A percentile compares a stretch with the other conserved stretches of the same genome.
Evolutionary conservation across 192 early-diverging fungal species (phyloP).

Genomic region (Pecoramyces ruminantium): DNA sequence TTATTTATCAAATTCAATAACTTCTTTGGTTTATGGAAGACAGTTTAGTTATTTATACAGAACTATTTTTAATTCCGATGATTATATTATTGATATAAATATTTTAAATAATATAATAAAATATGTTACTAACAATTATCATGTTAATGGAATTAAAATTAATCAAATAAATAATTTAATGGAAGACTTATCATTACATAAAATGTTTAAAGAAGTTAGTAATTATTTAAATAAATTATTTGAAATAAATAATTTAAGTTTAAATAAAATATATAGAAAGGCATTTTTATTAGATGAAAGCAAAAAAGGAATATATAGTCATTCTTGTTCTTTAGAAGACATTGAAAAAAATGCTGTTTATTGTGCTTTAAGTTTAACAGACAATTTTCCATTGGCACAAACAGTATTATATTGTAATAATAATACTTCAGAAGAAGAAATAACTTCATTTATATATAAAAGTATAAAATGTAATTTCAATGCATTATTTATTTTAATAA

Average conservation of each 20-base stretch:
- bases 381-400: background rate
- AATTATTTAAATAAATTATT: background rate
- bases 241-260: background rate
- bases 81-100: too few species aligned
- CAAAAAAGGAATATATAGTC: background rate
- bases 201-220: background rate
- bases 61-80: background rate
- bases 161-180: background rate
- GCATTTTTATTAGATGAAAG: background rate
- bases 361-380: background rate
- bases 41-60: background rate
- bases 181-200: background rate
- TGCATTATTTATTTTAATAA: background rate
- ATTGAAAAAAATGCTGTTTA: background rate
- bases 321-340: background rate
- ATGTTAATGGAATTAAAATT: background rate
- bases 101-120: background rate
- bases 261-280: background rate
- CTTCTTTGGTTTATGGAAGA: background rate
- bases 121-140: background rate
- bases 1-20: background rate
- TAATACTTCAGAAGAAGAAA: background rate
- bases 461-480: background rate
- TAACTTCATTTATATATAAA: background rate
- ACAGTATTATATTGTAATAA: background rate